phyloP scores from a whole-genome alignment of 257 asterid genomes.

The Ajuga chamaepitys region DNA sequence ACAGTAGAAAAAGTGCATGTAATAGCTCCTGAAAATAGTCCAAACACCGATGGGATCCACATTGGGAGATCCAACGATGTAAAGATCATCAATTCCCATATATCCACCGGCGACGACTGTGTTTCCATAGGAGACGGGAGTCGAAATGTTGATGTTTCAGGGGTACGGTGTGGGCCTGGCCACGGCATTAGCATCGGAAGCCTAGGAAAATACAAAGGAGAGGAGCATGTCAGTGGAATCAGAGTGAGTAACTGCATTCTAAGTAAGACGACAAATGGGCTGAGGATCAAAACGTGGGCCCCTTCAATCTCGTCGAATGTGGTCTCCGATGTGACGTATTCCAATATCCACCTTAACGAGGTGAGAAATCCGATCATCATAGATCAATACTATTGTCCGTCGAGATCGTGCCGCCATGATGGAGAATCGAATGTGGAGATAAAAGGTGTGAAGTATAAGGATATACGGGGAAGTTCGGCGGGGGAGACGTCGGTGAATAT shows the following conservation, averaged over 20 bases:
- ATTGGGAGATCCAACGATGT: conserved; percentile 24
- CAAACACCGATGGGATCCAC: conserved; percentile 71
- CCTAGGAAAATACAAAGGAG: conserved; percentile 22
- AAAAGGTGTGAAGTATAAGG: conserved; percentile 10
- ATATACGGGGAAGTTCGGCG: background rate
- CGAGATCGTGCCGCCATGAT: background rate
- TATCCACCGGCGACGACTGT: conserved; percentile 60
- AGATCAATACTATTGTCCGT: conserved; percentile 54
- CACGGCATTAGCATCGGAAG: too few relatives aligned
- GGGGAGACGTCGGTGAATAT: background rate
- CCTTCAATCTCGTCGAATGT: conserved; percentile 11
- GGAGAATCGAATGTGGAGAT: conserved; percentile 20
- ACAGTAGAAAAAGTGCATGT: conserved; percentile 13
- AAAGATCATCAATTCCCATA: conserved; percentile 3
- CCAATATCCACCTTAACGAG: conserved; percentile 15
- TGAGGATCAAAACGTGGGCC: conserved; percentile 61
- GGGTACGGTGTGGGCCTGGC: conserved; percentile 48
- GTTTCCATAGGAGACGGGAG: conserved; percentile 39
- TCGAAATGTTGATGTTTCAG: conserved; percentile 15
- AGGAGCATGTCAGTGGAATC: conserved; percentile 26
- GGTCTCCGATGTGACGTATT: conserved; percentile 26
- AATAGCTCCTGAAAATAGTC: conserved; percentile 45
- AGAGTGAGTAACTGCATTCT: conserved; percentile 22
- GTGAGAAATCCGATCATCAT: conserved; percentile 43
- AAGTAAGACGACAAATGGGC: conserved; percentile 30